Evolutionary conservation across 2,329 filamentous ascomycete genomes (phyloP), one percentile per base, ranked within the genome.

Genomic region (Cryphonectria parasitica): DNA sequence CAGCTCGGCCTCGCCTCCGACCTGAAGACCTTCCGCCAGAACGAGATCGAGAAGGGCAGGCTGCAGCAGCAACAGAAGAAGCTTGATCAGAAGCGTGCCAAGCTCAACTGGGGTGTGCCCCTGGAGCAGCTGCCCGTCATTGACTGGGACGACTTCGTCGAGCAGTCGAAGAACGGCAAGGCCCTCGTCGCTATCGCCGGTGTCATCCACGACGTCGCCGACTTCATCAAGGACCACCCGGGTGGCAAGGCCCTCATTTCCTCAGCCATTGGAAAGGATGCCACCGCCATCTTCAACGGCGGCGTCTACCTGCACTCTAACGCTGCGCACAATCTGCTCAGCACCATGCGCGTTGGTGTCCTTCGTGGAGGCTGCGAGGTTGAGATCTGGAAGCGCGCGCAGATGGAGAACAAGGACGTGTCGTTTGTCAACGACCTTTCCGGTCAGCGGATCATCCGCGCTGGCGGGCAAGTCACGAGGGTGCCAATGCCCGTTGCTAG

Each of bases 51-150:
- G 82, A 96, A 96, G 88, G 93, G 93, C 75, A 92, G 93, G 78
- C 87, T 96, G 43, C 93, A 97, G 85, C 93, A 96, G 84, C 83
- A 91, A 74, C 93, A 96, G 87, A 96, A 96, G 92, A 96, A 96
- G 88, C 89, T 97, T 72, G 93, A 96, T 82, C 92, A 94, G 84
- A 92, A 93, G 88, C 92, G 93, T 78, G 82, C 91, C 75, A 89
- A 85, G 73, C 91, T 97, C 72, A 92, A 97, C 84, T 97, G 93
- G 93, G 93, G 93, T 80, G 88, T 91, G 75, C 93, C 93, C 72
- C 88, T 97, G 39, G 93, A 96, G 81, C 91, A 94, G 83, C 88
- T 97, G 7, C 93, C 93, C 64, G 93, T 96, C 74, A 87, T 97
- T 81, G 89, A 91, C 81, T 97, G 93, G 92, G 93, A 96, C 73